Conservation (phyloP, 225 moss, liverwort and hornwort genomes). For the Pleurozium schreberi region DNA sequence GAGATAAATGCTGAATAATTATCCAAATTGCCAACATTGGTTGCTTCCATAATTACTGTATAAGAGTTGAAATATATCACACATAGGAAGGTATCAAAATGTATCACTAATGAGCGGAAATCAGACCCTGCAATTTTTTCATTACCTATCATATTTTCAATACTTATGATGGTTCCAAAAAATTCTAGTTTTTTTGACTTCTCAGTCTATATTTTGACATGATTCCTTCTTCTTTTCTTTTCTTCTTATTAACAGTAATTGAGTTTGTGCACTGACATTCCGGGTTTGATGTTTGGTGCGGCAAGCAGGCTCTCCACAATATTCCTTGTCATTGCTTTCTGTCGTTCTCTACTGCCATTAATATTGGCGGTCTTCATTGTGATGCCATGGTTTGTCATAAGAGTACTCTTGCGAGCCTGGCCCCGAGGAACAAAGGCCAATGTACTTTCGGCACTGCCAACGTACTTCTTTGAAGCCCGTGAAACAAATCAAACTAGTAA, state of each 20-base stretch:
- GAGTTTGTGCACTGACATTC: not conserved
- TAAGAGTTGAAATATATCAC: too few species aligned
- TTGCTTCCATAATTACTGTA: not conserved
- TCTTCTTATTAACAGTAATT: not conserved
- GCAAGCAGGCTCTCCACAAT: slow-evolving; percentile 10
- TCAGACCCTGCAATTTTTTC: not conserved
- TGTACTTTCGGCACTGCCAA: slow-evolving; percentile 12
- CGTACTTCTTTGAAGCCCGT: slow-evolving; percentile 13
- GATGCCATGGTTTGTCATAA: too few species aligned
- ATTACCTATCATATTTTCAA: too few species aligned
- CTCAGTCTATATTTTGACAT: rapidly evolving
- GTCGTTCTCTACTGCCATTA: not conserved
- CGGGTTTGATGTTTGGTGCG: not conserved
- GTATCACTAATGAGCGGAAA: not conserved
- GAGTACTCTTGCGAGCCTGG: not conserved
- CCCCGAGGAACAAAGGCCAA: not conserved
- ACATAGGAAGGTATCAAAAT: not conserved
- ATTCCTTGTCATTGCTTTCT: slow-evolving; percentile 2
- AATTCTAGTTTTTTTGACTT: not conserved
- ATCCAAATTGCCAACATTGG: not conserved
- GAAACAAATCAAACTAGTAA: not conserved
- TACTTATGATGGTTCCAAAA: too few species aligned
- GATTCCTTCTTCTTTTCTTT: not conserved
- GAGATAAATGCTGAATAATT: not conserved
- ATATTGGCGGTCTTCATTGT: rapidly evolving